Evolutionary conservation across 106 monocot genomes (phyloP).

Genomic region (Iris macrosiphon): DNA sequence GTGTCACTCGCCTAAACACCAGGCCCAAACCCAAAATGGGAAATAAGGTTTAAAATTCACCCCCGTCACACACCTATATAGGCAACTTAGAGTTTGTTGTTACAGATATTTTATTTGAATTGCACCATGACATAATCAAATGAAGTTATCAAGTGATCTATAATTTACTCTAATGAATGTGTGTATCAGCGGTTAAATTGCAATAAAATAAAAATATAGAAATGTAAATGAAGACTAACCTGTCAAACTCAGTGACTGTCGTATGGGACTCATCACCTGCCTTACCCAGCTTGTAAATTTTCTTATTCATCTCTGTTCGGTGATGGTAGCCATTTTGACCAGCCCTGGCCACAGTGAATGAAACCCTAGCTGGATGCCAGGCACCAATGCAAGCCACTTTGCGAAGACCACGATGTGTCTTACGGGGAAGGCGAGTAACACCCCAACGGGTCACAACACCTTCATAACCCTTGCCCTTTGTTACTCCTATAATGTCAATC

Average conservation of each 20-base stretch:
- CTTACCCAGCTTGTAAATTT: constrained; percentile 55
- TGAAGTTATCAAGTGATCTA: too few species aligned
- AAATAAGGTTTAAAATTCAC: too few species aligned
- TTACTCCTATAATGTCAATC: constrained; percentile 61
- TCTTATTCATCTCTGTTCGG: constrained; percentile 64
- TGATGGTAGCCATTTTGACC: constrained; percentile 83
- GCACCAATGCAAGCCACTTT: constrained; percentile 77
- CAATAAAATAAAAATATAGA: too few species aligned
- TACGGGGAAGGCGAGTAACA: constrained; percentile 57
- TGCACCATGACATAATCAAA: too few species aligned
- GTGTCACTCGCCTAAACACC: too few species aligned
- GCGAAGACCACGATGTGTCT: constrained; percentile 56
- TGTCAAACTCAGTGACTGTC: constrained; percentile 48
- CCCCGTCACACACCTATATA: too few species aligned
- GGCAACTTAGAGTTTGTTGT: too few species aligned
- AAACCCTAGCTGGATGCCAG: constrained; percentile 71
- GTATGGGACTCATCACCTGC: constrained; percentile 47
- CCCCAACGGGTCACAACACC: constrained; percentile 77
- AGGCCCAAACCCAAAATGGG: too few species aligned
- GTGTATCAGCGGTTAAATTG: too few species aligned
- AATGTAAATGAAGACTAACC: constrained; percentile 17
- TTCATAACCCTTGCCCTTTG: constrained; percentile 64
- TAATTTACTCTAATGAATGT: too few species aligned
- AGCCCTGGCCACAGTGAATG: constrained; percentile 57
- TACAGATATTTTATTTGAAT: too few species aligned